These are phyloP conservation scores for Candida wancherniae DNA, from an alignment of 805 yeast species.

Conservation along the genomic window DNA sequence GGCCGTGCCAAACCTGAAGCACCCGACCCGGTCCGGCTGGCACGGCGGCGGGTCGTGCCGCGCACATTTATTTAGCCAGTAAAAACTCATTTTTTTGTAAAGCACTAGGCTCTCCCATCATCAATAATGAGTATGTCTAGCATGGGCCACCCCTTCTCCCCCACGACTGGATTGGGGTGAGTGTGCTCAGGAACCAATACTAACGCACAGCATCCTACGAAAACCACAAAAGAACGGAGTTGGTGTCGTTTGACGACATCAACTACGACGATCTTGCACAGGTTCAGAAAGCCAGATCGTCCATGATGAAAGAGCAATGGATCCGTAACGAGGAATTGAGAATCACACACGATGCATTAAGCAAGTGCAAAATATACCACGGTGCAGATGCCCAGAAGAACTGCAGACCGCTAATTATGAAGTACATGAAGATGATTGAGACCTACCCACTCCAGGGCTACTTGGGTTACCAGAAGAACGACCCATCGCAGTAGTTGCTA, in stretches of 20 bases:
- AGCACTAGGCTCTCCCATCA: no score
- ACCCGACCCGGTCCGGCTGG: no score
- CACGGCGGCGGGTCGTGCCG: conserved; percentile 20
- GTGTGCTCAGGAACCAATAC: no score
- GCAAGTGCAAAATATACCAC: conserved; percentile 66
- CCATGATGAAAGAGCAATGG: conserved; percentile 77
- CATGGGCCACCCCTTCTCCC: not conserved
- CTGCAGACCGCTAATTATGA: conserved; percentile 74
- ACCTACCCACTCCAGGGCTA: conserved; percentile 64
- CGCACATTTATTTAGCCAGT: conserved; percentile 22
- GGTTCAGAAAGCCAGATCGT: conserved; percentile 68
- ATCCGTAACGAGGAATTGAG: conserved; percentile 64
- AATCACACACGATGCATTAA: conserved; percentile 67
- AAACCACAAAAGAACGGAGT: conserved; percentile 53
- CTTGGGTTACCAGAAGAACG: conserved; percentile 85
- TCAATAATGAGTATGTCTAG: conserved; percentile 7
- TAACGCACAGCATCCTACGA: conserved; percentile 26
- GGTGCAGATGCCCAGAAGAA: conserved; percentile 54
- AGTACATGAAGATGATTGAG: conserved; percentile 73
- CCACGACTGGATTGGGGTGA: no score
- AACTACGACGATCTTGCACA: conserved; percentile 63
- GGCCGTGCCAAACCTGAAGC: no score
- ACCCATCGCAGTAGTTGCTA: conserved; percentile 61
- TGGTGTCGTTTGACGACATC: conserved; percentile 79
- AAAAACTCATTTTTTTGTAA: conserved; percentile 28